Conservation (phyloP, 1,139 yeast genomes). For the Saccharomyces hybrid region DNA sequence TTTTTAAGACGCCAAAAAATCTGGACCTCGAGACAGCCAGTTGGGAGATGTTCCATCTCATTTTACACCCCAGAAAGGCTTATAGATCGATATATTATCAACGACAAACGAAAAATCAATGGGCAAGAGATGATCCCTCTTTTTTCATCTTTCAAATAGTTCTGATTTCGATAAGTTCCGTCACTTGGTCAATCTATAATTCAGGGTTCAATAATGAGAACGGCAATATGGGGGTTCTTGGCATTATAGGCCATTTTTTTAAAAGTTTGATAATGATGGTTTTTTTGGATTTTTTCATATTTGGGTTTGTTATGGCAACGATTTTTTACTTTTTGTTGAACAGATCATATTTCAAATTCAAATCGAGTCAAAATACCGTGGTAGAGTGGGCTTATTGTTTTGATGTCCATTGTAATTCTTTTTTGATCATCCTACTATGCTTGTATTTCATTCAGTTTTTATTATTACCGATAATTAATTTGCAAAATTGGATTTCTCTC, state of each 20-base stretch:
- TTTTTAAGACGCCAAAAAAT: slow-evolving; percentile 63
- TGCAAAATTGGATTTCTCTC: slow-evolving; percentile 56
- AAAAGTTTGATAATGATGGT: slow-evolving; percentile 44
- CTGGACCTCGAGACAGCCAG: slow-evolving; percentile 86
- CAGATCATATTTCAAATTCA: slow-evolving; percentile 43
- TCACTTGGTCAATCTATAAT: slow-evolving; percentile 74
- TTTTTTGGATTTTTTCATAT: slow-evolving; percentile 69
- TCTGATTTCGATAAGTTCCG: slow-evolving; percentile 62
- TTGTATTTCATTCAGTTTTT: slow-evolving; percentile 72
- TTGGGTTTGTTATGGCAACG: slow-evolving; percentile 65
- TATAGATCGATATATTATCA: slow-evolving; percentile 77
- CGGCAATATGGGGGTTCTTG: neutral
- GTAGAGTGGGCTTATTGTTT: slow-evolving; percentile 94
- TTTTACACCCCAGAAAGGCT: slow-evolving; percentile 72
- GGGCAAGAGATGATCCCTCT: slow-evolving; percentile 90
- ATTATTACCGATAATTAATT: slow-evolving; percentile 60
- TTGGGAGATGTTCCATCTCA: slow-evolving; percentile 78
- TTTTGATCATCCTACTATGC: slow-evolving; percentile 70
- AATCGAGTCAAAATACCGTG: slow-evolving; percentile 41
- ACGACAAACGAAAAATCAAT: slow-evolving; percentile 57
- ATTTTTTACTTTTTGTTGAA: slow-evolving; percentile 67
- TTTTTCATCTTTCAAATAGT: slow-evolving; percentile 64
- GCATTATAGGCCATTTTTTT: neutral
- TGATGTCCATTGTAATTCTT: slow-evolving; percentile 88
- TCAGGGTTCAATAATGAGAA: neutral